phyloP scores from a whole-genome alignment of 1,139 yeast species.

The Ogataea hybrid region DNA sequence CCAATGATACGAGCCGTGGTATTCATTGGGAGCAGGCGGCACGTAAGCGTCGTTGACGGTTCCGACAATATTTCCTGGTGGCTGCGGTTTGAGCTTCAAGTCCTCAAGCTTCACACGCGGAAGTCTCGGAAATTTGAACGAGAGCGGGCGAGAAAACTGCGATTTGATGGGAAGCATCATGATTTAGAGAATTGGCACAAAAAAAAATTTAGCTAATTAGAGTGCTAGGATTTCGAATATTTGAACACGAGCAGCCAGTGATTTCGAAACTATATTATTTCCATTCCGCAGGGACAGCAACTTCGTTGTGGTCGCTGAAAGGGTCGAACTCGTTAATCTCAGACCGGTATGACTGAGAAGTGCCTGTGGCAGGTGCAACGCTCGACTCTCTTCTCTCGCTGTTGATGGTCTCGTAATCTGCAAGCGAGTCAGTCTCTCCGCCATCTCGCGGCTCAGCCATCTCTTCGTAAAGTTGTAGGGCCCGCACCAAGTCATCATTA shows the following conservation, averaged over 20 bases:
- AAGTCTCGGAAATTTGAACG: slow-evolving; percentile 13
- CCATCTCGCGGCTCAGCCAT: slow-evolving; percentile 44
- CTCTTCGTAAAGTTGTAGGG: slow-evolving; percentile 68
- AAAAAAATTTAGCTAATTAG: not conserved
- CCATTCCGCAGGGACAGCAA: slow-evolving; percentile 35
- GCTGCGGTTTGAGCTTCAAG: slow-evolving; percentile 54
- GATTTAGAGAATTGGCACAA: not conserved
- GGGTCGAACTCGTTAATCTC: slow-evolving; percentile 50
- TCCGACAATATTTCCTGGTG: slow-evolving; percentile 67
- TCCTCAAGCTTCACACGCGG: slow-evolving; percentile 13
- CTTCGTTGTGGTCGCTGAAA: slow-evolving; percentile 63
- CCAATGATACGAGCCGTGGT: slow-evolving; percentile 91
- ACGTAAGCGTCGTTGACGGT: slow-evolving; percentile 79
- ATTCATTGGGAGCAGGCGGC: slow-evolving; percentile 55
- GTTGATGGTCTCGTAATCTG: slow-evolving; percentile 33
- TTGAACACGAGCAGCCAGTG: too few species aligned
- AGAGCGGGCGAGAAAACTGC: slow-evolving; percentile 6
- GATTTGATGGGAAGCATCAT: slow-evolving; percentile 9
- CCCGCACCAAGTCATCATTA: slow-evolving; percentile 80
- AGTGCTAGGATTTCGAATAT: not conserved
- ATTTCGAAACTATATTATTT: slow-evolving; percentile 11
- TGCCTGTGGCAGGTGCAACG: slow-evolving; percentile 27
- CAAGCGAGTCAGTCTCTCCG: slow-evolving; percentile 37
- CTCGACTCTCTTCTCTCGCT: slow-evolving; percentile 23
- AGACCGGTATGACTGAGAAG: slow-evolving; percentile 29